Evolutionary conservation across 495 filamentous ascomycete genomes (phyloP), one percentile per base, ranked within the genome.

Genomic region (Xylaria telfairii): DNA sequence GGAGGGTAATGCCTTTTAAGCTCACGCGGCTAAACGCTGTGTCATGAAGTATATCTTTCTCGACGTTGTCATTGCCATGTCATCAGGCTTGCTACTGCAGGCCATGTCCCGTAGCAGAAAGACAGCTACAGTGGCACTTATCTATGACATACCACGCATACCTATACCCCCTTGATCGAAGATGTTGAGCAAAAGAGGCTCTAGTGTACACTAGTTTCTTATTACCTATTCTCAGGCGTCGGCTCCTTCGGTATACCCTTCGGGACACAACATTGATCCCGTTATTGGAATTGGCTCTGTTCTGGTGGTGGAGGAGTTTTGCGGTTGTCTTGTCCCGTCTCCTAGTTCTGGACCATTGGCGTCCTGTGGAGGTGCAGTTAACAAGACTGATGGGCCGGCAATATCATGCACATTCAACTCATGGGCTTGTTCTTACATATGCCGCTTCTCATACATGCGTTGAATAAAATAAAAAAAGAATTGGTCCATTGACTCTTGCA

Each of bases 1-100:
- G 28, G 74, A 73, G 8, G 34, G 4, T 24, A 73, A 74, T 42
- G 65, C 72, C 42, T 73, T 74, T 51, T 76, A 73, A 47, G 72
- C 42, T 47, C 13, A n/a, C 5, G 34, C 2, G 26, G 4, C 37
- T 19, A 17, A 32, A 59, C n/a, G 1, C 56, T 37, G 19, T 59
- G 37, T 19, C 2, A 37, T 8, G n/a, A 37, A 59, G 30, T 15
- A 24, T 42, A 39, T 49, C 34, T 1, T 53, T n/a, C 34, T 57
- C 26, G 24, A 51, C 6, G 3, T 0, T 68, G 37, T 42, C 54
- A 39, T 19, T 3, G 15, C 3, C 26, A 5, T 59, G 24, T 30
- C 41, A 19, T 9, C 17, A 21, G 39, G 17, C 8, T 21, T 5
- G n/a, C 2, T 37, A 15, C 0, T 9, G 3, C 13, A 13, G 12